Conservation (phyloP, 768 basidiomycete species). For the Pleurotus salmoneostramineus region DNA sequence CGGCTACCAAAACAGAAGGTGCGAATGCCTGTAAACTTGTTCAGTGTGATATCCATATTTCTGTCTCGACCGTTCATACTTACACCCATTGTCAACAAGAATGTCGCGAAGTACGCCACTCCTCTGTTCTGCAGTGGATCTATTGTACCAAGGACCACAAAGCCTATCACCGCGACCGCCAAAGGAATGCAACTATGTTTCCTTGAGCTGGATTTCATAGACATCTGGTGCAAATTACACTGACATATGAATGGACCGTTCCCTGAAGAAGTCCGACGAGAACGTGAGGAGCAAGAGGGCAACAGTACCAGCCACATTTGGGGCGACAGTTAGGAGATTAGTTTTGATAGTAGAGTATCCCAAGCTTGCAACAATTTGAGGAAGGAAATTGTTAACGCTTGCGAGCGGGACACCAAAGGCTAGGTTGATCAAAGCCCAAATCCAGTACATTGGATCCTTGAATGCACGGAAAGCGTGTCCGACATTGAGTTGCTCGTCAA, state of each 20-base stretch:
- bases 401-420: constrained; percentile 45
- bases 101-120: constrained; percentile 52
- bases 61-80: constrained; percentile 8
- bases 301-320: constrained; percentile 46
- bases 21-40: constrained; percentile 34
- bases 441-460: constrained; percentile 40
- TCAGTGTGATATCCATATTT: not conserved
- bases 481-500: constrained; percentile 36
- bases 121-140: constrained; percentile 33
- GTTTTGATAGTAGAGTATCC: constrained; percentile 46
- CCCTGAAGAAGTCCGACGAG: constrained; percentile 48
- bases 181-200: constrained; percentile 36
- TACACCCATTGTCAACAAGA: constrained; percentile 47
- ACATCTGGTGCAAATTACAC: not conserved
- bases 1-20: constrained; percentile 40
- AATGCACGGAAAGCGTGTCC: constrained; percentile 42
- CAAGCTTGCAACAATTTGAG: constrained; percentile 41
- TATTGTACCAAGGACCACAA: constrained; percentile 43
- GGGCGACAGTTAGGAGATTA: constrained; percentile 50
- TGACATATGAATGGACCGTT: constrained; percentile 44
- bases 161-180: constrained; percentile 32
- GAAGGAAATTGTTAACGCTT: constrained; percentile 52
- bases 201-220: not conserved
- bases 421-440: constrained; percentile 43
- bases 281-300: constrained; percentile 41